These are phyloP conservation scores for Tetrapisispora fleetii DNA, from an alignment of 805 yeast genomes.

Conservation along the genomic window DNA sequence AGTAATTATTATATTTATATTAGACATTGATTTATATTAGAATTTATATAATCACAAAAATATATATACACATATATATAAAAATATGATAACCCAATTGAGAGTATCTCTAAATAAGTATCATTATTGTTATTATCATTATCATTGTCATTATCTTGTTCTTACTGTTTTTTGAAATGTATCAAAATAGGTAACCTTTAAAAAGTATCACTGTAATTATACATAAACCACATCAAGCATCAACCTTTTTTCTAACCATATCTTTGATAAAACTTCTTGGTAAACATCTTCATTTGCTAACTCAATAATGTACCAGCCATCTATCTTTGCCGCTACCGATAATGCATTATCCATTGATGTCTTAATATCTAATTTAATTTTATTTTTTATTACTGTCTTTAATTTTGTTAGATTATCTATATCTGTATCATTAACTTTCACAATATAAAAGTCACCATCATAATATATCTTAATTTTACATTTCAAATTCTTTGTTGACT, in stretches of 20 bases:
- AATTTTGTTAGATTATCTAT: constrained; percentile 10
- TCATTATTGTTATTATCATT: too few relatives aligned
- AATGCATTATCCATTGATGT: neutral
- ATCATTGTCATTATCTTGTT: too few relatives aligned
- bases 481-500: neutral
- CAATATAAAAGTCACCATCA: constrained; percentile 16
- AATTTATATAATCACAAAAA: too few relatives aligned
- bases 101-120: too few relatives aligned
- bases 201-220: neutral
- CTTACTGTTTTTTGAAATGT: too few relatives aligned
- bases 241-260: constrained; percentile 6
- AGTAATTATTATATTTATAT: too few relatives aligned
- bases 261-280: constrained; percentile 7
- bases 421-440: constrained; percentile 10
- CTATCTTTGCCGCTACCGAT: constrained; percentile 8
- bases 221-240: constrained; percentile 4
- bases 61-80: too few relatives aligned
- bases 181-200: too few relatives aligned
- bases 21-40: too few relatives aligned
- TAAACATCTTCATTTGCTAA: constrained; percentile 10
- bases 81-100: too few relatives aligned
- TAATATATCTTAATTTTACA: constrained; percentile 16
- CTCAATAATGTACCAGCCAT: constrained; percentile 15
- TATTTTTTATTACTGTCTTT: constrained; percentile 1
- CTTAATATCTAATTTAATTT: neutral